Percentiles rank a stretch among this genome's conserved stretches.
Conservation (phyloP, 73 alveolate species). For the Paramecium octaurelia region DNA sequence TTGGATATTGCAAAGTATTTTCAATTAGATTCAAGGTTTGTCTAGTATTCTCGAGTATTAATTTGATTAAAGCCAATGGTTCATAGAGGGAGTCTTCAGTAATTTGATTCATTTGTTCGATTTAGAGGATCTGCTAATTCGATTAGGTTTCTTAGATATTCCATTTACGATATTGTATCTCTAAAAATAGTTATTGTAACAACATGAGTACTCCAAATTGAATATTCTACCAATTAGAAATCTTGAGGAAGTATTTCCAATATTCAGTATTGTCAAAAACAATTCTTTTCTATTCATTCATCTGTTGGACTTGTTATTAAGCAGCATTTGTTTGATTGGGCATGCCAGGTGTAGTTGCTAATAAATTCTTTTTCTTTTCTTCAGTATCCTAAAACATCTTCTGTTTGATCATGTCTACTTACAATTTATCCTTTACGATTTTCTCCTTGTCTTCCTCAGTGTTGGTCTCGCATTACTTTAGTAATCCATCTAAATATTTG, state of each 20-base stretch:
- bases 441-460: background rate
- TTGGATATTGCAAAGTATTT: background rate
- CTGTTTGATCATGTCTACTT: background rate
- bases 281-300: constrained; percentile 18
- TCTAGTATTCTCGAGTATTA: background rate
- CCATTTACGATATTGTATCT: background rate
- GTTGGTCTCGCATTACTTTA: background rate
- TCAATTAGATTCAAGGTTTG: background rate
- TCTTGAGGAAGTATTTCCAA: background rate
- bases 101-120: background rate
- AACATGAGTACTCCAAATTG: background rate
- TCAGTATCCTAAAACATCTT: constrained; percentile 27
- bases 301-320: background rate
- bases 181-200: background rate
- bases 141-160: background rate
- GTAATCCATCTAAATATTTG: constrained; percentile 28
- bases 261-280: constrained; percentile 34
- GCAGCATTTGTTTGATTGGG: background rate
- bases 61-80: background rate
- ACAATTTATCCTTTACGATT: background rate
- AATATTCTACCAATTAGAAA: constrained; percentile 20
- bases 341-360: constrained; percentile 34
- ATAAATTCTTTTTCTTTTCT: constrained; percentile 29
- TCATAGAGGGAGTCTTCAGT: constrained; percentile 25
- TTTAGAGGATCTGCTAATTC: background rate